Conservation (phyloP, 495 filamentous ascomycete genomes). For the Podospora comata region DNA sequence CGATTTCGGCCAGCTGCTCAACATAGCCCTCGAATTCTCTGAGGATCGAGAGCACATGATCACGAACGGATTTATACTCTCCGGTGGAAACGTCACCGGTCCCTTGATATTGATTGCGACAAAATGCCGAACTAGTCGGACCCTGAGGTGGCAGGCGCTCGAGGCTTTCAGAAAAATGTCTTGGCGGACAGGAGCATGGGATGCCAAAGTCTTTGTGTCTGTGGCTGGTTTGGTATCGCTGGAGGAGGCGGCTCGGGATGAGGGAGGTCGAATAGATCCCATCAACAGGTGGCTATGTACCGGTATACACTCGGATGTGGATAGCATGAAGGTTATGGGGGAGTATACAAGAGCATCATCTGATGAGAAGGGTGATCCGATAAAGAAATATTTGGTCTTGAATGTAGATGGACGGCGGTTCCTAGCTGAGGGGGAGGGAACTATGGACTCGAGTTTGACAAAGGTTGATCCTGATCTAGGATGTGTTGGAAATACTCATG, state of each 20-base stretch:
- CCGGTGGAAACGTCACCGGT: neutral
- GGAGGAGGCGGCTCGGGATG: slow-evolving; percentile 4
- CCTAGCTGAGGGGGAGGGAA: neutral
- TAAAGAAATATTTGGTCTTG: slow-evolving; percentile 1
- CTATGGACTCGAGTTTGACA: neutral
- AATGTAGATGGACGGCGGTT: slow-evolving; percentile 1
- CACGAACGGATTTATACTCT: neutral
- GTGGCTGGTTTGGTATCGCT: neutral
- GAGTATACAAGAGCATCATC: slow-evolving; percentile 6
- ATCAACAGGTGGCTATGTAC: slow-evolving; percentile 8
- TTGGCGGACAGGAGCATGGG: slow-evolving; percentile 11
- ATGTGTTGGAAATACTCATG: neutral
- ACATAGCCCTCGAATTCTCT: neutral
- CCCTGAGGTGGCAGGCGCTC: neutral
- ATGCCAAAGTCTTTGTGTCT: slow-evolving; percentile 6
- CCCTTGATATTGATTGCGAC: slow-evolving; percentile 4
- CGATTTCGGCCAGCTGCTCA: neutral
- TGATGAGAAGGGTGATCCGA: neutral
- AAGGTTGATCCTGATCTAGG: neutral
- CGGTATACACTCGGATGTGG: neutral
- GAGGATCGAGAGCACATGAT: neutral
- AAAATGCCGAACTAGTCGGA: slow-evolving; percentile 3
- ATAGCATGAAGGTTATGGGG: neutral
- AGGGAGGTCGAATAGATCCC: neutral
- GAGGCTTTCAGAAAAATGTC: slow-evolving; percentile 1